These are phyloP conservation scores for Choanephora cucurbitarum DNA, from an alignment of 371 early-diverging fungal species.

Conservation along the genomic window DNA sequence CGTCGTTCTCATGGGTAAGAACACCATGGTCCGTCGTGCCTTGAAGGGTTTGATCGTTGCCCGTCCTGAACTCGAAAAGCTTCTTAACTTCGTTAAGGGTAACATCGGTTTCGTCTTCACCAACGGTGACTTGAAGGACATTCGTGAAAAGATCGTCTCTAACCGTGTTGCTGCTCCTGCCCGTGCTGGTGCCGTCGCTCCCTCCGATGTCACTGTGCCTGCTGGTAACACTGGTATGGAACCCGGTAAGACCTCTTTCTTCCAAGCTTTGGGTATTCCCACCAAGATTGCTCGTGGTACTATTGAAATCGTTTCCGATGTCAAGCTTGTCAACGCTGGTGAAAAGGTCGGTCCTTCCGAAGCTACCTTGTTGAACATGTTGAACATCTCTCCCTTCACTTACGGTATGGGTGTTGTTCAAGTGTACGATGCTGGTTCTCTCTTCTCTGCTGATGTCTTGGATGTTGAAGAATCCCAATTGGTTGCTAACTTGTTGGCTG, in stretches of 20 bases:
- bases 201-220: slow-evolving; percentile 94
- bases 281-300: slow-evolving; percentile 99
- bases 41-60: slow-evolving; percentile 78
- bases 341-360: slow-evolving; percentile 98
- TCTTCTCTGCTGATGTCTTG: slow-evolving; percentile 88
- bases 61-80: slow-evolving; percentile 86
- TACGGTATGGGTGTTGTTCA: slow-evolving; percentile 95
- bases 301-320: slow-evolving; percentile 98
- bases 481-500: slow-evolving; percentile 73
- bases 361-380: slow-evolving; percentile 97
- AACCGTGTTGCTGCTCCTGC: slow-evolving; percentile 98
- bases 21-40: slow-evolving; percentile 99
- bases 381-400: slow-evolving; percentile 99
- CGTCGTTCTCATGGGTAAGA: slow-evolving; percentile 99
- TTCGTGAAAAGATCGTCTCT: slow-evolving; percentile 87
- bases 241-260: slow-evolving; percentile 99
- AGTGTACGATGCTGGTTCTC: slow-evolving; percentile 93
- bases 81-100: slow-evolving; percentile 85
- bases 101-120: slow-evolving; percentile 99
- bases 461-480: slow-evolving; percentile 91
- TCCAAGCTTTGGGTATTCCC: slow-evolving; percentile 99
- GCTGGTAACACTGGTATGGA: slow-evolving; percentile 99
- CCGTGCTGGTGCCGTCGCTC: slow-evolving; percentile 97
- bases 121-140: slow-evolving; percentile 92
- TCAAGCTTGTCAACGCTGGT: slow-evolving; percentile 89